Conservation (phyloP, 257 asterid species). For the Nicotiana obtusifolia region DNA sequence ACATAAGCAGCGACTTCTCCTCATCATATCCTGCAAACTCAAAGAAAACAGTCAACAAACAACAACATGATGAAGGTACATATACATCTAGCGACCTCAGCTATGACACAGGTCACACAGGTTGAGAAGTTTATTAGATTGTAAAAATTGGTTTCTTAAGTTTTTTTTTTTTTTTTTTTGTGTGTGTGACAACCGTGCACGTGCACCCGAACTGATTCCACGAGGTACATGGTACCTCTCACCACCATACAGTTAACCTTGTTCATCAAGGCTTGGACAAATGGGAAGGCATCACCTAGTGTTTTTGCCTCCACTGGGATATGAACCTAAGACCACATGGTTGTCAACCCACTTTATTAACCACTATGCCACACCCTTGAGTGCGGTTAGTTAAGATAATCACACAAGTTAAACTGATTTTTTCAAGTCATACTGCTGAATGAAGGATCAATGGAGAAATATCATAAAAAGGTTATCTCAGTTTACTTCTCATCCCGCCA, state of each 20-base stretch:
- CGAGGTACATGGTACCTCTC: too few species aligned
- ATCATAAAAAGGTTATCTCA: background rate
- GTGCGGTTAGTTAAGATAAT: background rate
- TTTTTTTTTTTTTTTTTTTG: too few species aligned
- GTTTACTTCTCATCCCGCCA: background rate
- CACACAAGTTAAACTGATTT: background rate
- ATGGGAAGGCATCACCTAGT: too few species aligned
- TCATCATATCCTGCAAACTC: conserved; percentile 71
- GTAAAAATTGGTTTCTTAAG: background rate
- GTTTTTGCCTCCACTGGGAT: too few species aligned
- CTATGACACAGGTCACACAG: background rate
- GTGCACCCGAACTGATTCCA: too few species aligned
- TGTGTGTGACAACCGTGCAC: too few species aligned
- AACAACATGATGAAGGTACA: background rate
- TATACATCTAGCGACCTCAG: background rate
- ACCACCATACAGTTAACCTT: too few species aligned
- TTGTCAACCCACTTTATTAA: too few species aligned
- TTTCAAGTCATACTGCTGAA: background rate
- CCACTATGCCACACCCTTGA: too few species aligned
- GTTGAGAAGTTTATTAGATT: background rate
- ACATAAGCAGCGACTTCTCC: conserved; percentile 84
- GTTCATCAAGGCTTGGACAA: too few species aligned
- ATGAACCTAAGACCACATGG: too few species aligned
- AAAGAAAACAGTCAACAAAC: conserved; percentile 1
- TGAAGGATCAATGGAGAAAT: background rate